Evolutionary conservation across 2,329 filamentous ascomycete genomes (phyloP), one percentile per base, ranked within the genome.

Genomic region (Fusarium circinatum): DNA sequence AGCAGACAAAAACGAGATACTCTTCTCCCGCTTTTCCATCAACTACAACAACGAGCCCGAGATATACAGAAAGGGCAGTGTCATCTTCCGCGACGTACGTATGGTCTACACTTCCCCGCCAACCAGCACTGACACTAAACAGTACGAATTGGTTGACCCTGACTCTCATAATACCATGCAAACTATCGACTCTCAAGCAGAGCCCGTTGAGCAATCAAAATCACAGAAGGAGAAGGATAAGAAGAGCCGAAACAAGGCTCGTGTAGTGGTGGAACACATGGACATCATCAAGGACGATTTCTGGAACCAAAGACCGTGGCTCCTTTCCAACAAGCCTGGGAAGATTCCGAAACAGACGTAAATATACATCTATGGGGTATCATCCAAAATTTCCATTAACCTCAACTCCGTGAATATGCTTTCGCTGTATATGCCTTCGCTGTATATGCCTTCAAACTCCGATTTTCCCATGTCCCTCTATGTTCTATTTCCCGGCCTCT

Each of bases 31-130:
- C 32, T 98, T 98, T 82, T 90, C 91, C 6, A 95, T 98, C 80
- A 99, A 99, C 83, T 99, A 99, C 84, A 99, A 99, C 83, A 96
- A 98, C 75, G 96, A 99, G 82, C 90, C 91, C 0, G 94, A 97
- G 72, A 95, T 98, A 22, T 98, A 90, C 82, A 96, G 92, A 82
- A 99, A 98, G 81, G 96, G 96, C 9, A 98, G 94, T 75, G 92
- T 98, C 5, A 83, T 98, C 10, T 96, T 95, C 81, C 89, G 95
- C 77, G 93, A 96, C 80, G 93, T 93, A 83, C 79, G 89, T 82
- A 24, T 5, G 9, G 10, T 8, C 32, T 18, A 34, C 13, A 12
- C 20, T 36, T 36, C n/a, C 17, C 3, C 15, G 10, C 14, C 28
- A 36, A 30, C 12, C 39, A 26, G 9, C 59, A 56, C 77, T 84